Base-by-base conservation (phyloP, 192 early-diverging fungal species). In the Podila horticola region DNA sequence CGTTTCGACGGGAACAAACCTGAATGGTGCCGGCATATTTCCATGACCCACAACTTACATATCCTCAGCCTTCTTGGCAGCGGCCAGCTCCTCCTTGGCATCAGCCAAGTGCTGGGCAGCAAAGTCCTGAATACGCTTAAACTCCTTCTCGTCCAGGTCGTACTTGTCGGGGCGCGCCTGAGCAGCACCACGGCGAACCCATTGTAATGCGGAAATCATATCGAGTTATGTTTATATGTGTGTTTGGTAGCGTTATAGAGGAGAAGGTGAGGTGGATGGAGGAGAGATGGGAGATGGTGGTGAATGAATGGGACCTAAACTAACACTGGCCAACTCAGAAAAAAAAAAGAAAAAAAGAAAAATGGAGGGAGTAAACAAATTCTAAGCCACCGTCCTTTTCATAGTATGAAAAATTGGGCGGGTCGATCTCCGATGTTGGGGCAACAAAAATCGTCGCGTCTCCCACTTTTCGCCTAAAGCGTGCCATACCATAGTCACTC, bases 181-280 rank as follows among this genome's bases (percentile, higher is more conserved):
- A n/a, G 96, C 93, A n/a, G 91, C 96, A 62, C 97, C 98, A 77
- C 95, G 93, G 73, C 92, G 93, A 28, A 99, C 90, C 97, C 97
- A 99, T 48, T 91, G 88, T 74, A 98, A 83, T 48, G 97, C 90
- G 12, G 96, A 95, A 72, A 99, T 97, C 96, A 97, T 97, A 36
- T 12, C 65, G 41, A 24, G 19, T 19, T 34, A 49, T 30, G 36
- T 45, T 4, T 41, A 48, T 33, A 7, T 52, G 19, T 66, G 52
- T 19, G 52, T 55, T 10, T 24, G 24, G 52, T 64, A 17, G 12
- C 31, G 30, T 22, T 41, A 30, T 13, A 31, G 29, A 64, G 29
- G 1, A n/a, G n/a, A 22, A 24, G n/a, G 33, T 13, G 52, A 26
- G 50, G 20, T 20, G 52, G 24, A 55, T 55, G 52, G 52, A 55